These are phyloP conservation scores for Fagopyrum tataricum DNA, from an alignment of 148 eudicot species.

Conservation along the genomic window DNA sequence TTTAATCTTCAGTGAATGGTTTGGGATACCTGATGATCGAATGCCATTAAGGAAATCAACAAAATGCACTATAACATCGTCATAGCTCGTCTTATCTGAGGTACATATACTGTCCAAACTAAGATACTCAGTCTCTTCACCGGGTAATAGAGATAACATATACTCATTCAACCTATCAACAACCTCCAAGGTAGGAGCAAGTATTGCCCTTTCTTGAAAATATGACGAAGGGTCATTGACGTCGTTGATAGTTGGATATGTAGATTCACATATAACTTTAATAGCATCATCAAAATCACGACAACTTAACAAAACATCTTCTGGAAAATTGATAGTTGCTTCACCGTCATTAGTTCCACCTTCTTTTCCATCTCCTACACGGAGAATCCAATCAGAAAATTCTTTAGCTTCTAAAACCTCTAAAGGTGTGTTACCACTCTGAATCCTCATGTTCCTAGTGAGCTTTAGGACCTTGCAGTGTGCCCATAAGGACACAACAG, in stretches of 20 bases:
- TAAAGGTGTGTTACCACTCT: too few relatives aligned
- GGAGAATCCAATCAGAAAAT: background rate
- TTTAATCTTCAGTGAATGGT: background rate
- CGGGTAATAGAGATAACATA: too few relatives aligned
- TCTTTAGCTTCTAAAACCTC: background rate
- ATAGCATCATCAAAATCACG: background rate
- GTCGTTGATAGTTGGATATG: background rate
- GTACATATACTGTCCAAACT: background rate
- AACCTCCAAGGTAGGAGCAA: background rate
- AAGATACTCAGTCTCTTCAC: background rate
- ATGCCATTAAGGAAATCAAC: background rate
- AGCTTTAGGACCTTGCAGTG: background rate
- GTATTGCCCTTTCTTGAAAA: background rate
- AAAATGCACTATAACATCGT: too few relatives aligned
- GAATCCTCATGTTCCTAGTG: background rate
- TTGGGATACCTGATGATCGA: background rate
- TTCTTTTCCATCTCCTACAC: background rate
- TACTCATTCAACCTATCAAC: background rate
- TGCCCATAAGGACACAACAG: background rate
- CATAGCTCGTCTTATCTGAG: background rate
- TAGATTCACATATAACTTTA: background rate
- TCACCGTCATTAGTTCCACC: background rate
- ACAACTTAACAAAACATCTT: background rate
- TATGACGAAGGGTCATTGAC: background rate
- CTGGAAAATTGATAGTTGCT: background rate